phyloP scores from a whole-genome alignment of 1,284 basidiomycete species.

The Apiotrichum sp. region DNA sequence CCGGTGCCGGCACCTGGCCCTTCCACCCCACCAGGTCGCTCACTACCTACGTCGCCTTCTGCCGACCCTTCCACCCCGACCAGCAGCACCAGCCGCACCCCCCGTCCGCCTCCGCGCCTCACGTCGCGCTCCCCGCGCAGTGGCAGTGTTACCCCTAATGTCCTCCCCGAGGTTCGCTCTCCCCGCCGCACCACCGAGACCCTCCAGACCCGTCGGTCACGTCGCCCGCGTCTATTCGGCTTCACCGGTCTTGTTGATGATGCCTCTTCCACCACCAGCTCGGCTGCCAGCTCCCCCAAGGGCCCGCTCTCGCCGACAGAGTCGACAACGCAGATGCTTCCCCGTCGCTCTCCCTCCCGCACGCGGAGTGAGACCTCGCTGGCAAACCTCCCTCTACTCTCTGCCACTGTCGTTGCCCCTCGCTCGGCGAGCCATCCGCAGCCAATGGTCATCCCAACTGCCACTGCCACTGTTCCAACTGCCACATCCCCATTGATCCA shows the following conservation, averaged over 20 bases:
- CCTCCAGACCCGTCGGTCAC: constrained; percentile 28
- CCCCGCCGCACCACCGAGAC: constrained; percentile 28
- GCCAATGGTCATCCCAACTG: background rate
- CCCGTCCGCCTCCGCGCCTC: background rate
- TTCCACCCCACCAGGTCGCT: background rate
- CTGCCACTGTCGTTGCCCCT: background rate
- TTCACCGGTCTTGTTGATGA: constrained; percentile 39
- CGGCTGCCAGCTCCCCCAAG: constrained; percentile 8
- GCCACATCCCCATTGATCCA: constrained; percentile 3
- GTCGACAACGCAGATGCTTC: constrained; percentile 5
- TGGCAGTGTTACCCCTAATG: constrained; percentile 16
- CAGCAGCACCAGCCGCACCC: background rate
- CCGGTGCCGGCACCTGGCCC: background rate
- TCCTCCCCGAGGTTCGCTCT: constrained; percentile 43
- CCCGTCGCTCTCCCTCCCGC: constrained; percentile 30
- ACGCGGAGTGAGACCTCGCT: constrained; percentile 31
- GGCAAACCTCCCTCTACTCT: constrained; percentile 12
- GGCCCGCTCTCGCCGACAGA: background rate
- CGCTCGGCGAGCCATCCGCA: background rate
- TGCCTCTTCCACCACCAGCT: constrained; percentile 19
- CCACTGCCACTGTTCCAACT: too few species aligned
- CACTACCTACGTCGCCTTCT: background rate
- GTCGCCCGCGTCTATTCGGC: constrained; percentile 44
- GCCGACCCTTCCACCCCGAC: background rate
- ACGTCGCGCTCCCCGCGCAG: background rate